Percentiles rank a stretch among this genome's conserved stretches.
phyloP scores from a whole-genome alignment of 2,329 filamentous ascomycete genomes.

The Alternaria gaisen region DNA sequence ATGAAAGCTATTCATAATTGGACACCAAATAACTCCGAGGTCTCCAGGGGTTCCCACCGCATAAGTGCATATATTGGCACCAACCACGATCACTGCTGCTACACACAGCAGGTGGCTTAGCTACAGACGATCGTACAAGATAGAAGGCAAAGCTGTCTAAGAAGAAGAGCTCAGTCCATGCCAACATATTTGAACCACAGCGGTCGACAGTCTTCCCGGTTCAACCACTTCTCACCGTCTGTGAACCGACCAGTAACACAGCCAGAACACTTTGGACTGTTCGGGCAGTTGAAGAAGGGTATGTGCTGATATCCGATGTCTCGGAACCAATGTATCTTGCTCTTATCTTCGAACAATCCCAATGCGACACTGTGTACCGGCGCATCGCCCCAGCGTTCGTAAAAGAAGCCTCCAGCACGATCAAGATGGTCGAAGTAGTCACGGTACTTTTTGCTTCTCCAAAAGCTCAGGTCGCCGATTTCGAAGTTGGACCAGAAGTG shows the following conservation, averaged over 20 bases:
- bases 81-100: background rate
- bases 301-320: constrained; percentile 99
- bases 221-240: constrained; percentile 84
- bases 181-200: constrained; percentile 98
- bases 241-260: constrained; percentile 89
- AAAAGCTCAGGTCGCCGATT: constrained; percentile 92
- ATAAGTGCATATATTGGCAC: background rate
- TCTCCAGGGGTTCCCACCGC: background rate
- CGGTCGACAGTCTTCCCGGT: constrained; percentile 91
- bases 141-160: background rate
- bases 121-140: background rate
- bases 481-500: constrained; percentile 99
- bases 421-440: constrained; percentile 97
- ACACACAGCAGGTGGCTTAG: background rate
- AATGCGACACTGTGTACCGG: constrained; percentile 95
- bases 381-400: constrained; percentile 97
- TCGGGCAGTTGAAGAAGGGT: constrained; percentile 98
- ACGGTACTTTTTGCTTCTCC: constrained; percentile 87
- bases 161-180: constrained; percentile 64
- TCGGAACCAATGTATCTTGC: constrained; percentile 97
- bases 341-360: constrained; percentile 88
- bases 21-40: background rate
- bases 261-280: constrained; percentile 89
- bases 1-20: background rate
- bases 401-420: constrained; percentile 94